phyloP scores from a whole-genome alignment of 2,329 filamentous ascomycete species.

The Phyllosticta paracitricarpa region DNA sequence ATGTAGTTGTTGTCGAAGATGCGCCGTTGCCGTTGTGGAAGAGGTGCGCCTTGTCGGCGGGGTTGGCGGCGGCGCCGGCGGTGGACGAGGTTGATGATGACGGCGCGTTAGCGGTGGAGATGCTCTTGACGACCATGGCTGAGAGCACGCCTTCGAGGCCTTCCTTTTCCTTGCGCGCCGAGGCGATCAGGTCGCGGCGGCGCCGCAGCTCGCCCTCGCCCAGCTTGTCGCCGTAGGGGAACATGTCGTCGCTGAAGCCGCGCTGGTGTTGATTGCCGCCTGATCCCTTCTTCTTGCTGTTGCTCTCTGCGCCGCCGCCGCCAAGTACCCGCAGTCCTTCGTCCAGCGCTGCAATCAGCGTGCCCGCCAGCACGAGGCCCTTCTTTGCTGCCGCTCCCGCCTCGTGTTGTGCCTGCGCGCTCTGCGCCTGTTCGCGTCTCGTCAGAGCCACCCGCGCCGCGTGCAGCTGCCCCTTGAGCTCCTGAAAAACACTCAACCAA shows the following conservation, averaged over 20 bases:
- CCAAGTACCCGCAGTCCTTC: constrained; percentile 46
- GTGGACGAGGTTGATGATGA: constrained; percentile 23
- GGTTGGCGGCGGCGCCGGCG: constrained; percentile 30
- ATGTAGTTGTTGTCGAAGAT: background rate
- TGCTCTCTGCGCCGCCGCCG: constrained; percentile 18
- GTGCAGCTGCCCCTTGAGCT: constrained; percentile 62
- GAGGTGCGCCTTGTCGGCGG: constrained; percentile 26
- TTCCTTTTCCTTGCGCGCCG: constrained; percentile 63
- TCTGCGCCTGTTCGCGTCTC: constrained; percentile 52
- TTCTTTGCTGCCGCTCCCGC: constrained; percentile 66
- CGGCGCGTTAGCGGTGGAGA: constrained; percentile 25
- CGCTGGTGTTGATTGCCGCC: background rate
- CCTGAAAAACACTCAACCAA: constrained; percentile 68
- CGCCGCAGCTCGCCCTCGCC: constrained; percentile 68
- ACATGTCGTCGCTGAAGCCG: constrained; percentile 19
- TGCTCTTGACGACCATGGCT: constrained; percentile 45
- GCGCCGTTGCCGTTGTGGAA: constrained; percentile 16
- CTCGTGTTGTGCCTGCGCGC: constrained; percentile 53
- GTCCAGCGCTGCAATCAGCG: constrained; percentile 52
- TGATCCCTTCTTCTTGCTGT: background rate
- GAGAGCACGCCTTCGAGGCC: constrained; percentile 64
- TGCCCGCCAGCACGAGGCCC: constrained; percentile 58
- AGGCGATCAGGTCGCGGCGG: constrained; percentile 58
- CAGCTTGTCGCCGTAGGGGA: constrained; percentile 38
- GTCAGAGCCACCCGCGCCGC: constrained; percentile 58